Evolutionary conservation across 1,284 basidiomycete genomes (phyloP).

Genomic region (Trametes versicolor): DNA sequence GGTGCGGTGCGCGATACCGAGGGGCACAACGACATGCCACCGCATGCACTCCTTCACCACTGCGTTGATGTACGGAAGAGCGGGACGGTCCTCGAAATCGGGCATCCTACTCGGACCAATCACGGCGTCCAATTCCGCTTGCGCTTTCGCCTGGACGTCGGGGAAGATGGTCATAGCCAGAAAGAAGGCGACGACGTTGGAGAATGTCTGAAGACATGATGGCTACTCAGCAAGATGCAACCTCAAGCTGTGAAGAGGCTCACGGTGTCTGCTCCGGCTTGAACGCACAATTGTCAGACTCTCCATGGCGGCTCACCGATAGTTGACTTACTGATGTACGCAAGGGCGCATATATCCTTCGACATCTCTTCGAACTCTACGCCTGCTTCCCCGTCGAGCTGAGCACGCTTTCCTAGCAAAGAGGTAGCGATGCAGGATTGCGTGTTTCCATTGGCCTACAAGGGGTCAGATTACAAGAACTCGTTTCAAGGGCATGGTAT

Average conservation of each 20-base stretch:
- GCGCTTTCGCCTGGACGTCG: conserved; percentile 38
- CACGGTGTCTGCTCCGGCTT: conserved; percentile 21
- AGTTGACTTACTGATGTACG: conserved; percentile 15
- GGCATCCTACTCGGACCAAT: conserved; percentile 39
- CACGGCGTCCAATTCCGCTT: conserved; percentile 38
- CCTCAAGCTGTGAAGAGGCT: not conserved
- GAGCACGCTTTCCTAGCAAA: conserved; percentile 8
- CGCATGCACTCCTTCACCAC: conserved; percentile 41
- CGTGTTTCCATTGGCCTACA: conserved; percentile 9
- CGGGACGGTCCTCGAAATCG: conserved; percentile 34
- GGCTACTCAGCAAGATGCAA: not conserved
- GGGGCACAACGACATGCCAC: conserved; percentile 31
- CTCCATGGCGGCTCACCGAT: not conserved
- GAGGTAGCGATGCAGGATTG: conserved; percentile 16
- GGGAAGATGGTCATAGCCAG: conserved; percentile 39
- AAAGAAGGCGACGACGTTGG: conserved; percentile 24
- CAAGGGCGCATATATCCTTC: conserved; percentile 10
- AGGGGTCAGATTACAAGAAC: not conserved
- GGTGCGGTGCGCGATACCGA: conserved; percentile 27
- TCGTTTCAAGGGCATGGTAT: no score
- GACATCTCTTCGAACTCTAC: conserved; percentile 9
- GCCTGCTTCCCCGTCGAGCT: not conserved
- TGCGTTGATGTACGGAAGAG: conserved; percentile 42
- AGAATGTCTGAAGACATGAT: conserved; percentile 14
- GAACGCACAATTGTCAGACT: not conserved